Conservation (phyloP, 1,139 yeast species). For the Blastobotrys serpentis region DNA sequence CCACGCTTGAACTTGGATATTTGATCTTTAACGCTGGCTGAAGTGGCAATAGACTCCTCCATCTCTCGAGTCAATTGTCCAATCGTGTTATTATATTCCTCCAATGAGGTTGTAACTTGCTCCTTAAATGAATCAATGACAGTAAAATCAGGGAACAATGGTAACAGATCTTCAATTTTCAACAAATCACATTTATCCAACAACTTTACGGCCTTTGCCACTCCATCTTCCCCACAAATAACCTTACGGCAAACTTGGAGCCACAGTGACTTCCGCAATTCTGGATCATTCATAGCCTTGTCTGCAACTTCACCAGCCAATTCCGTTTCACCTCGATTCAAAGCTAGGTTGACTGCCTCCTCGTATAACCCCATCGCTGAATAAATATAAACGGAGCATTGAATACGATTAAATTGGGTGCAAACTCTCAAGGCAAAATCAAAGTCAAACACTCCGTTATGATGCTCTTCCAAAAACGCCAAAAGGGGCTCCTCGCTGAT, state of each 20-base stretch:
- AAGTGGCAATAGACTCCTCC: conserved; percentile 66
- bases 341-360: conserved; percentile 76
- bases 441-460: conserved; percentile 45
- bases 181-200: conserved; percentile 56
- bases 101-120: conserved; percentile 76
- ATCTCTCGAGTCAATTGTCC: conserved; percentile 67
- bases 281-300: conserved; percentile 46
- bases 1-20: conserved; percentile 51
- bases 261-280: conserved; percentile 72
- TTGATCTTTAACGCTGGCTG: conserved; percentile 60
- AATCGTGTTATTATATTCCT: conserved; percentile 66
- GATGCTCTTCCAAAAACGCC: conserved; percentile 43
- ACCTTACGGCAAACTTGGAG: conserved; percentile 61
- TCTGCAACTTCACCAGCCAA: conserved; percentile 61
- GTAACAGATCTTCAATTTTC: conserved; percentile 77
- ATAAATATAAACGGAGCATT: conserved; percentile 69
- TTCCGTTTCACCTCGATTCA: conserved; percentile 59
- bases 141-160: conserved; percentile 79
- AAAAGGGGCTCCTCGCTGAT: conserved; percentile 46
- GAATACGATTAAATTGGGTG: conserved; percentile 54
- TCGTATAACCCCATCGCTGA: conserved; percentile 68
- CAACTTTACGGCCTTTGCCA: conserved; percentile 40
- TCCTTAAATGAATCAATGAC: conserved; percentile 81
- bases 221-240: conserved; percentile 39
- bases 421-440: conserved; percentile 78